Evolutionary conservation across 495 filamentous ascomycete genomes (phyloP).

Genomic region (Xylaria acuta): DNA sequence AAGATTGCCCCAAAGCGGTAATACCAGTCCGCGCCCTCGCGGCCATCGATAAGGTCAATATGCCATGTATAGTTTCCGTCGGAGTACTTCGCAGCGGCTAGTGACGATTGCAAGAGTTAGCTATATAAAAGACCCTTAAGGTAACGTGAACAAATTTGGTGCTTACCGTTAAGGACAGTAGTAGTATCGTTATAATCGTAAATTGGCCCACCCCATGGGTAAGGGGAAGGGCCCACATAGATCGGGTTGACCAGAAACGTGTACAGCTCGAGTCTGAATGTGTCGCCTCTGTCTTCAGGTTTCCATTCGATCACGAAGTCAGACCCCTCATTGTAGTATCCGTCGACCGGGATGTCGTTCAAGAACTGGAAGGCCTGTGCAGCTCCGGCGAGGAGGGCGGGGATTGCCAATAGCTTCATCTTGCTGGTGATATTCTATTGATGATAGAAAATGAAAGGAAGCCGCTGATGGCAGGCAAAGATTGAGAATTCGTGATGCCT

Average conservation of each 20-base stretch:
- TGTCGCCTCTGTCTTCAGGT: not conserved
- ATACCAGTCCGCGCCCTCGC: slow-evolving; percentile 9
- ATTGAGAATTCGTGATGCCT: not conserved
- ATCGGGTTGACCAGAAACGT: slow-evolving; percentile 11
- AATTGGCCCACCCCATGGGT: not conserved
- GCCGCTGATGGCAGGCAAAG: not conserved
- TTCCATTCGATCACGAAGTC: slow-evolving; percentile 6
- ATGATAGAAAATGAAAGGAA: not conserved
- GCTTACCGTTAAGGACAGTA: slow-evolving; percentile 16
- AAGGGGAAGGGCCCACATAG: not conserved
- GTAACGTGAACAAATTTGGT: not conserved
- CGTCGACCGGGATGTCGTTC: slow-evolving; percentile 20
- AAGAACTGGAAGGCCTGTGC: slow-evolving; percentile 13
- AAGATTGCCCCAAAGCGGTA: slow-evolving; percentile 10
- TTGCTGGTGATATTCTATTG: not conserved
- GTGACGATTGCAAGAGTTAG: not conserved
- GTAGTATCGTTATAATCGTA: slow-evolving; percentile 18
- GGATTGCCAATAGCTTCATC: slow-evolving; percentile 14
- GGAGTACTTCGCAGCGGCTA: slow-evolving; percentile 18
- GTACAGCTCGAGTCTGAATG: slow-evolving; percentile 14
- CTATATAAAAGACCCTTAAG: not conserved
- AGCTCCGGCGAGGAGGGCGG: slow-evolving; percentile 10
- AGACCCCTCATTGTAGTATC: not conserved
- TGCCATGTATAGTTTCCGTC: slow-evolving; percentile 9
- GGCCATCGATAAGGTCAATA: slow-evolving; percentile 12